Percentiles rank a stretch among this genome's conserved stretches.
phyloP scores from a whole-genome alignment of 129 eudicot genomes.

The Pulicaria dysenterica region DNA sequence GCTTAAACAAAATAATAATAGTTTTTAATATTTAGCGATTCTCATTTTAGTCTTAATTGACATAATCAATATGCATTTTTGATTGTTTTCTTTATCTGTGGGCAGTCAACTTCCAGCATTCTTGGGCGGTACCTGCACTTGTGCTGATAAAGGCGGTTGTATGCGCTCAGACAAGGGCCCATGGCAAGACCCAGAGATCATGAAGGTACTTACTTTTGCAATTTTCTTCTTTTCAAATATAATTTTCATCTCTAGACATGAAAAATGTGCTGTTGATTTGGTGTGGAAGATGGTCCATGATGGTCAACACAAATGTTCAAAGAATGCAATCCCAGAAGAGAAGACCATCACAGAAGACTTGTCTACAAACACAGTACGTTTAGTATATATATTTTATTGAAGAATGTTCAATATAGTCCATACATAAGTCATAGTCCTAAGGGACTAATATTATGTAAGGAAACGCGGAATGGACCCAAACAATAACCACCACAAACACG shows the following conservation, averaged over 20 bases:
- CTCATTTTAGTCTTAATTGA: not conserved
- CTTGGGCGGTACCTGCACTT: conserved; percentile 90
- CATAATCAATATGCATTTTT: too few species aligned
- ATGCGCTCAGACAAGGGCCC: conserved; percentile 95
- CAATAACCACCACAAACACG: too few species aligned
- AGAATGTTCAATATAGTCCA: too few species aligned
- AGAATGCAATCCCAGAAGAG: conserved; percentile 53
- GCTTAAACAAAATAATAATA: not conserved
- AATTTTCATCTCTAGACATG: not conserved
- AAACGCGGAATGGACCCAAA: too few species aligned
- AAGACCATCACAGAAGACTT: conserved; percentile 66
- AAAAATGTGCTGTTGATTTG: conserved; percentile 24
- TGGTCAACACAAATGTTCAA: conserved; percentile 78
- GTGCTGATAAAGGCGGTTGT: conserved; percentile 94
- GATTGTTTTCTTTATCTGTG: conserved; percentile 1
- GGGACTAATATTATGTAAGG: too few species aligned
- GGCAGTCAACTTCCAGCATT: conserved; percentile 88
- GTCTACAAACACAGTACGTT: conserved; percentile 39
- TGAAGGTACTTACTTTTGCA: conserved; percentile 58
- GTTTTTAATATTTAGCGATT: conserved; percentile 8
- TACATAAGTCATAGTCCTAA: too few species aligned
- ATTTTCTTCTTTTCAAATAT: conserved; percentile 8
- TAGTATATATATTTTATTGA: too few species aligned
- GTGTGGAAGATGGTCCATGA: conserved; percentile 72
- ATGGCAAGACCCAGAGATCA: conserved; percentile 90